A percentile compares a stretch with the other conserved stretches of the same genome.
Conservation (phyloP, 768 basidiomycete genomes). For the Lentinula sp. region DNA sequence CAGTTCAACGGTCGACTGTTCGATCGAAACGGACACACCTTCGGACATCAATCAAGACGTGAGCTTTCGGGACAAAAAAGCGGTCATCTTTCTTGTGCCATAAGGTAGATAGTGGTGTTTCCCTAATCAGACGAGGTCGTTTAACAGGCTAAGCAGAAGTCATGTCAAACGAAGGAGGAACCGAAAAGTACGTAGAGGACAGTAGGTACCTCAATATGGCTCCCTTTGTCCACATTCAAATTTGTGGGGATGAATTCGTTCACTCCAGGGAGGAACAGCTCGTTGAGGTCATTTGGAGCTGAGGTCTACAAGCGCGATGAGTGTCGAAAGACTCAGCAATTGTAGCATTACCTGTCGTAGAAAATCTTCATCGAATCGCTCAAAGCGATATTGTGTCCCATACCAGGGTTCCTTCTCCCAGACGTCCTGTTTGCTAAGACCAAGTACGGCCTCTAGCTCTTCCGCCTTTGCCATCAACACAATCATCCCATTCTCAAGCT, state of each 20-base stretch:
- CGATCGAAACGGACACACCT: slow-evolving; percentile 39
- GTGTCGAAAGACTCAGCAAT: background rate
- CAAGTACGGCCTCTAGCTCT: slow-evolving; percentile 57
- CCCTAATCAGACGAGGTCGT: slow-evolving; percentile 69
- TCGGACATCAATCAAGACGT: slow-evolving; percentile 67
- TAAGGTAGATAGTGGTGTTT: slow-evolving; percentile 65
- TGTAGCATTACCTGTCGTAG: slow-evolving; percentile 36
- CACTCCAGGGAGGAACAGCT: slow-evolving; percentile 73
- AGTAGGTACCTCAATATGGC: slow-evolving; percentile 50
- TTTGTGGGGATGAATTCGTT: slow-evolving; percentile 91
- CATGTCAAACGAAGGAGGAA: background rate
- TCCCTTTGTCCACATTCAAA: slow-evolving; percentile 75
- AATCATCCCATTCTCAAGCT: slow-evolving; percentile 54
- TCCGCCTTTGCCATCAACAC: slow-evolving; percentile 77
- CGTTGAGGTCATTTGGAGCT: slow-evolving; percentile 54
- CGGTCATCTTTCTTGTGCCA: slow-evolving; percentile 98
- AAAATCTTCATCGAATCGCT: slow-evolving; percentile 61
- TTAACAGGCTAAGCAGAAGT: slow-evolving; percentile 51
- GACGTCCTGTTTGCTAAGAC: slow-evolving; percentile 29
- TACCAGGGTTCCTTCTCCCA: slow-evolving; percentile 91
- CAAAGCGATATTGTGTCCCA: slow-evolving; percentile 80
- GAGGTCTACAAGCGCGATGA: slow-evolving; percentile 43
- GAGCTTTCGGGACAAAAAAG: slow-evolving; percentile 93
- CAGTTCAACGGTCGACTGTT: background rate
- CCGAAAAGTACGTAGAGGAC: background rate